Evolutionary conservation across 169 alveolate genomes (phyloP), one percentile per base, ranked within the genome.

Genomic region (Plasmodium knowlesi): DNA sequence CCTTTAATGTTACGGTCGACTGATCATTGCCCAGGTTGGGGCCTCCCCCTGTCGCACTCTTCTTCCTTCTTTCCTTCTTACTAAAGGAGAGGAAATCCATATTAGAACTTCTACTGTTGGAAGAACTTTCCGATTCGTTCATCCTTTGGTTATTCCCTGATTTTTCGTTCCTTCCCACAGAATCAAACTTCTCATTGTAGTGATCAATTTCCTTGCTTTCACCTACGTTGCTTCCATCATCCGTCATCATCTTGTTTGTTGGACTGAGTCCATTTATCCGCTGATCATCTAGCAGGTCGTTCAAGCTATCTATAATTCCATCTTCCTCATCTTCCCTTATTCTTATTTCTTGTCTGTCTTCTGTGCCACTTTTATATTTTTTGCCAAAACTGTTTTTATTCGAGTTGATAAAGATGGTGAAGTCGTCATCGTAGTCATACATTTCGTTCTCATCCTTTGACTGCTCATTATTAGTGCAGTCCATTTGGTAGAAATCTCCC

Each of bases 361-460:
- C 39, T 34, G 86, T 30, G 37, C 54, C 28, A 84, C 72, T 73
- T 3, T 86, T 86, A 74, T 22, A 28, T 76, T 54, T 70, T 19
- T 34, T 74, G 9, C 39, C 53, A 34, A 19, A 39, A 41, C 71
- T 76, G 28, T 46, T 76, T 67, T 61, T 88, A 39, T 79, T 78
- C 19, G 88, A 39, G 19, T 88, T 88, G 10, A 88, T 39, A 61
- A 88, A 88, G 71, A 88, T 88, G 19, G 80, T 61, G 67, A 88
- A 88, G 72, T 80, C 94, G 50, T 88, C 89, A 61, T 79, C 82
- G 82, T 88, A 88, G 34, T 85, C 93, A 50, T 85, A 85, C 5
- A 76, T 74, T 30, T 43, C 70, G 28, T 74, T 76, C 32, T 67
- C 92, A 19, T 74, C 93, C 12, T 53, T 85, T 9, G 61, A 76